Evolutionary conservation across 1,284 basidiomycete species (phyloP), one percentile per base, ranked within the genome.

Genomic region (Heterobasidion occidentale): DNA sequence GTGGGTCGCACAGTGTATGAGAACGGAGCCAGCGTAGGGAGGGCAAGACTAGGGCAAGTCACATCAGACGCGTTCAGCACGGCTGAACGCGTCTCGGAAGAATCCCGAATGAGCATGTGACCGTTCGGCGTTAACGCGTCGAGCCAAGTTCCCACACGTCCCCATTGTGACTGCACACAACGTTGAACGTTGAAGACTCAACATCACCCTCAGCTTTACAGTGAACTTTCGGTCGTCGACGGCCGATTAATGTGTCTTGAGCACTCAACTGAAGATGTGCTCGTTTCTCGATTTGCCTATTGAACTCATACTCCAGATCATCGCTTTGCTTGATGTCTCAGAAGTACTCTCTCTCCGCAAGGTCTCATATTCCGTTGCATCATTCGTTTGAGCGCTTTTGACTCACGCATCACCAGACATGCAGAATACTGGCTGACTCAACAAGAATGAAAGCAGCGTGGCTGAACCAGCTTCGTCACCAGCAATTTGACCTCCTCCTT

Each of bases 401-500:
- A 19, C 14, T 12, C 15, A 15, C 19, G 49, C 12, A n/a, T 42
- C 27, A 17, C 3, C 36, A 58, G 59, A 56, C 52, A 2, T 56
- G 51, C 48, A 53, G 34, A 9, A 14, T 15, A 9, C 38, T 54
- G n/a, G 17, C 20, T 12, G 15, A 15, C 3, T n/a, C 53, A 17
- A 58, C 54, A 11, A 42, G 27, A 3, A 53, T 55, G 14, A 46
- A 52, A 34, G 36, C 34, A 17, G 19, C 58, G 27, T 60, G 59
- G 59, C 46, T 58, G 7, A 55, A 56, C 11, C 34, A 52, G 12
- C 51, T 60, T 19, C 57, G 55, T 9, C 46, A 15, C 7, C 59
- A 60, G 20, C 59, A 55, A 36, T n/a, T 7, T n/a, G 42, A 7
- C 11, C 52, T 60, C 1, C 59, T 57, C 11, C 46, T 60, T 8